Percentiles rank a stretch among this genome's conserved stretches.
phyloP scores from a whole-genome alignment of 1,284 basidiomycete genomes.

The Coriolopsis trogii region DNA sequence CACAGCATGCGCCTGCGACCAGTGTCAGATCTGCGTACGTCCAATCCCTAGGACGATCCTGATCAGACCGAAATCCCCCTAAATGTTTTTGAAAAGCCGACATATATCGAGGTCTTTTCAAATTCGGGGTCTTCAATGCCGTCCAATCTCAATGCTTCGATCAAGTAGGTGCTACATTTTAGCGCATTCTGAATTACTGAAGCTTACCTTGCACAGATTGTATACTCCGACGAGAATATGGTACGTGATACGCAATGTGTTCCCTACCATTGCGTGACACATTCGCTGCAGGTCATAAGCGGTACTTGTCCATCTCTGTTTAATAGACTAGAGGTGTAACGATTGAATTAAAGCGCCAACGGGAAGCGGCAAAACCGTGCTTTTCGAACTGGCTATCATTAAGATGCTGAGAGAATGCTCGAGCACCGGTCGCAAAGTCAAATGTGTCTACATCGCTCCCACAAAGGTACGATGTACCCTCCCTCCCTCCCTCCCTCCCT shows the following conservation, averaged over 20 bases:
- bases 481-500: not conserved
- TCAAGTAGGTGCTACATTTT: slow-evolving; percentile 49
- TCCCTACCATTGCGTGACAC: too few relatives aligned
- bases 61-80: not conserved
- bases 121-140: slow-evolving; percentile 88
- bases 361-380: slow-evolving; percentile 90
- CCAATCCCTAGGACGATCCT: too few relatives aligned
- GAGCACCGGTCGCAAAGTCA: slow-evolving; percentile 42
- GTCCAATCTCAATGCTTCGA: slow-evolving; percentile 86
- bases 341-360: too few relatives aligned
- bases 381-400: slow-evolving; percentile 92
- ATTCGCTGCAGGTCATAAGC: slow-evolving; percentile 82
- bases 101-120: slow-evolving; percentile 79
- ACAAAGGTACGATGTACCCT: slow-evolving; percentile 85
- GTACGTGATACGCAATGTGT: slow-evolving; percentile 42
- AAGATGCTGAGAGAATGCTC: slow-evolving; percentile 62
- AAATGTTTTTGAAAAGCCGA: slow-evolving; percentile 59
- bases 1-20: slow-evolving; percentile 62
- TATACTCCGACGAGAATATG: slow-evolving; percentile 73
- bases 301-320: too few relatives aligned
- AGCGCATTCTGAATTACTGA: not conserved
- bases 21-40: slow-evolving; percentile 72
- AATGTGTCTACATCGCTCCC: slow-evolving; percentile 93
- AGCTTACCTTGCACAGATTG: slow-evolving; percentile 49
- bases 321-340: too few relatives aligned